These are phyloP conservation scores for Lipomyces orientalis DNA, from an alignment of 805 yeast species.

Conservation along the genomic window DNA sequence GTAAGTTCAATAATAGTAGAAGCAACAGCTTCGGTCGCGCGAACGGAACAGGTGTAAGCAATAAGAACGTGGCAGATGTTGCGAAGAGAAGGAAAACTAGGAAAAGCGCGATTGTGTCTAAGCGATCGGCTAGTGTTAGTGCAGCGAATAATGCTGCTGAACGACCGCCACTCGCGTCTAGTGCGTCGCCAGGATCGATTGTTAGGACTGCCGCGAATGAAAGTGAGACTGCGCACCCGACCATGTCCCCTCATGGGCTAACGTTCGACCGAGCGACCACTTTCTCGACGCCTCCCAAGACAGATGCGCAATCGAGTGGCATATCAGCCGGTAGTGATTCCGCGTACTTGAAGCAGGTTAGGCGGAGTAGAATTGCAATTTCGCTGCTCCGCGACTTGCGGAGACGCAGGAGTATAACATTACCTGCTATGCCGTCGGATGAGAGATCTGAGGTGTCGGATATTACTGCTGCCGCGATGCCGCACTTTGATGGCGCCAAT, in stretches of 20 bases:
- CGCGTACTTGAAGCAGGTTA: constrained; percentile 1
- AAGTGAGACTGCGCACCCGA: background rate
- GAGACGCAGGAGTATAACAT: constrained; percentile 19
- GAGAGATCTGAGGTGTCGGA: constrained; percentile 14
- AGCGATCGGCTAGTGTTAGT: constrained; percentile 7
- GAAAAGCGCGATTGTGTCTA: constrained; percentile 31
- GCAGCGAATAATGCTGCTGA: background rate
- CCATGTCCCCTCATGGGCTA: background rate
- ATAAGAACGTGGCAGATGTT: constrained; percentile 8
- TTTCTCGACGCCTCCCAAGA: background rate
- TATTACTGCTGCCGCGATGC: background rate
- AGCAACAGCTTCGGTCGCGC: constrained; percentile 2
- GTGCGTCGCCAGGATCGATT: constrained; percentile 19
- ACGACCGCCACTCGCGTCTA: constrained; percentile 21
- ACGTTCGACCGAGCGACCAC: background rate
- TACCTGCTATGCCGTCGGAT: constrained; percentile 14
- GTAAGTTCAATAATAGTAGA: background rate
- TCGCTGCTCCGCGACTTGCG: constrained; percentile 33
- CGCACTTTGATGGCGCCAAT: constrained; percentile 15
- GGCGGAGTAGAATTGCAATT: constrained; percentile 26
- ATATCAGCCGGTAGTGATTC: constrained; percentile 7
- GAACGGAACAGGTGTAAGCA: constrained; percentile 6
- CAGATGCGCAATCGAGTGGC: background rate
- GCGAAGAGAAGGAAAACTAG: constrained; percentile 29
- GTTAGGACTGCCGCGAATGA: constrained; percentile 1